Conservation (phyloP, 2,329 filamentous ascomycete species). For the Aspergillus neotritici region DNA sequence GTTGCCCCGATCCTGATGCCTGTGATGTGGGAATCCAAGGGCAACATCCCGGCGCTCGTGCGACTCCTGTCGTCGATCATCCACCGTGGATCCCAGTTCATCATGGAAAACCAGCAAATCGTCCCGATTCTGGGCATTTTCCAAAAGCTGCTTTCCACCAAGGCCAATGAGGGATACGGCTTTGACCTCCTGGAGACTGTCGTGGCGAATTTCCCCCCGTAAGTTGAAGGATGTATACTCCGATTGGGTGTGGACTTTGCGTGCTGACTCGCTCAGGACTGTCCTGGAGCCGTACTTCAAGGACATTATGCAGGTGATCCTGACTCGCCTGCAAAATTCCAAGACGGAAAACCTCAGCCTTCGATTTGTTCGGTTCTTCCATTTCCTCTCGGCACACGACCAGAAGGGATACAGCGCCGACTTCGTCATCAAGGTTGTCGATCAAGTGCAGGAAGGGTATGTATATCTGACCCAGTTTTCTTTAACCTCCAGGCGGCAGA, state of each 20-base stretch:
- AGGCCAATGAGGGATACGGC: slow-evolving; percentile 76
- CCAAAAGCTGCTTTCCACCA: slow-evolving; percentile 76
- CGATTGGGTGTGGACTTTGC: too few species aligned
- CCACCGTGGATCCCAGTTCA: slow-evolving; percentile 65
- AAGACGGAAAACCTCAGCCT: slow-evolving; percentile 79
- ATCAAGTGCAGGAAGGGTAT: slow-evolving; percentile 67
- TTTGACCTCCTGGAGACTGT: slow-evolving; percentile 87
- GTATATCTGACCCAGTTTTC: slow-evolving; percentile 16
- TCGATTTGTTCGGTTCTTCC: slow-evolving; percentile 90
- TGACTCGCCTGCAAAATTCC: slow-evolving; percentile 64
- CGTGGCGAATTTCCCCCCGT: slow-evolving; percentile 66
- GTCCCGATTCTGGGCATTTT: slow-evolving; percentile 92
- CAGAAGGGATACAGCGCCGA: slow-evolving; percentile 84
- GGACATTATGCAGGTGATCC: slow-evolving; percentile 73
- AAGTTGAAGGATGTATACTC: slow-evolving; percentile 34
- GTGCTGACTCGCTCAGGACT: slow-evolving; percentile 38
- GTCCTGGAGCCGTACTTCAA: slow-evolving; percentile 70
- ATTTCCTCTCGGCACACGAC: slow-evolving; percentile 74
- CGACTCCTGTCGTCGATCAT: slow-evolving; percentile 80
- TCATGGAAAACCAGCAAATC: slow-evolving; percentile 72
- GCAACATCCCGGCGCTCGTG: slow-evolving; percentile 87
- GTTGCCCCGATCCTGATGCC: slow-evolving; percentile 73
- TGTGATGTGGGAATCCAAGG: slow-evolving; percentile 82
- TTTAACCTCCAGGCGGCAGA: not conserved
- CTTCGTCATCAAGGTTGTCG: slow-evolving; percentile 81